These are phyloP conservation scores for Trichoderma gracile DNA, from an alignment of 2,329 filamentous ascomycete species.

Conservation along the genomic window DNA sequence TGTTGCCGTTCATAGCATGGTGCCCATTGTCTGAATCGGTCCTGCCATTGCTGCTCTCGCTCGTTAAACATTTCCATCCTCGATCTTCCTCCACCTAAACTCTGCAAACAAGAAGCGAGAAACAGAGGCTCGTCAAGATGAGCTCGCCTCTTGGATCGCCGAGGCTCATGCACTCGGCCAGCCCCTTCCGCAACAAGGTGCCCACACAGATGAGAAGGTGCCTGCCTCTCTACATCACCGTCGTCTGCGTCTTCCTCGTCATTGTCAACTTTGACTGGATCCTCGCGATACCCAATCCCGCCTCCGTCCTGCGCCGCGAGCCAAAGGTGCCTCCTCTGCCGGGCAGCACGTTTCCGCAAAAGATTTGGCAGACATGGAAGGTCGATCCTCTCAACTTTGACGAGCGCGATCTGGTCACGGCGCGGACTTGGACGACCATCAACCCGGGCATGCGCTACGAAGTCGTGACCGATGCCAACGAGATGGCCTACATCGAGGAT, in stretches of 20 bases:
- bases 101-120: not conserved
- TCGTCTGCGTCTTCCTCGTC: slow-evolving; percentile 48
- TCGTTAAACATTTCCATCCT: not conserved
- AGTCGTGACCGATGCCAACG: slow-evolving; percentile 68
- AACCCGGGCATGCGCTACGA: slow-evolving; percentile 69
- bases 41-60: not conserved
- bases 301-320: slow-evolving; percentile 28
- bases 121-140: slow-evolving; percentile 30
- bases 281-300: slow-evolving; percentile 34
- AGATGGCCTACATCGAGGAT: slow-evolving; percentile 65
- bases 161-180: slow-evolving; percentile 41
- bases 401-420: slow-evolving; percentile 59
- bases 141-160: slow-evolving; percentile 41
- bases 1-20: slow-evolving; percentile 7
- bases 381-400: slow-evolving; percentile 67
- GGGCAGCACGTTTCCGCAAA: slow-evolving; percentile 55
- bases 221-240: slow-evolving; percentile 48
- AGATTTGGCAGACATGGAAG: slow-evolving; percentile 80
- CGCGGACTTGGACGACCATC: slow-evolving; percentile 65
- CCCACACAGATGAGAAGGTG: slow-evolving; percentile 40
- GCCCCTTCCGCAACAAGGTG: slow-evolving; percentile 25
- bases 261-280: slow-evolving; percentile 49
- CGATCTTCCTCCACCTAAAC: not conserved
- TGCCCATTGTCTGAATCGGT: not conserved
- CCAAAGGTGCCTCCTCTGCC: slow-evolving; percentile 24